Conservation (phyloP, 805 yeast species). For the Vanderwaltozyma verrucispora region DNA sequence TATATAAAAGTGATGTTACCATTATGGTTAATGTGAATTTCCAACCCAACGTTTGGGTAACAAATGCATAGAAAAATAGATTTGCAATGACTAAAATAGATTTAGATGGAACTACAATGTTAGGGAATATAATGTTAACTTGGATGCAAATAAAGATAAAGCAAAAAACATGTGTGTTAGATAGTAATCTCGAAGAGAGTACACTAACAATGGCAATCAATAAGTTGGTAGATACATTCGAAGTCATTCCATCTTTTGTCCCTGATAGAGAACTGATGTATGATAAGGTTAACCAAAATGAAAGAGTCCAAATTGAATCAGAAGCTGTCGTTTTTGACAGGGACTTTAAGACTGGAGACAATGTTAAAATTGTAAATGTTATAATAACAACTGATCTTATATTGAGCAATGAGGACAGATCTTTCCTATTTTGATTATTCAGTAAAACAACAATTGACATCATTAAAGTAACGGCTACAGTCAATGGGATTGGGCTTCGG, state of each 20-base stretch:
- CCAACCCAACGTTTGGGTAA: conserved; percentile 16
- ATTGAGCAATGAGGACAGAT: conserved; percentile 16
- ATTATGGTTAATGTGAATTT: conserved; percentile 13
- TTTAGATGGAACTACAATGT: conserved; percentile 10
- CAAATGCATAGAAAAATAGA: conserved; percentile 17
- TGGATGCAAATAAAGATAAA: conserved; percentile 48
- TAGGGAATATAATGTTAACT: conserved; percentile 24
- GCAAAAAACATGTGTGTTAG: conserved; percentile 71
- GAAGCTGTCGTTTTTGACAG: conserved; percentile 81
- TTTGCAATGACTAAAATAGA: conserved; percentile 13
- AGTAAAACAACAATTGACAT: conserved; percentile 19
- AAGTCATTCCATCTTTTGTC: conserved; percentile 21
- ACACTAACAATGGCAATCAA: conserved; percentile 82
- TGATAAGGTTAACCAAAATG: conserved; percentile 64
- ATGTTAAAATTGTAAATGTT: conserved; percentile 56
- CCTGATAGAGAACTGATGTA: conserved; percentile 34
- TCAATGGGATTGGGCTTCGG: conserved; percentile 14
- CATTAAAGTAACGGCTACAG: conserved; percentile 15
- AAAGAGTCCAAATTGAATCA: conserved; percentile 90
- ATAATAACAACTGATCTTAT: conserved; percentile 62
- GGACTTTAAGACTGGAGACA: conserved; percentile 85
- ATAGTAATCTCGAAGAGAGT: conserved; percentile 72
- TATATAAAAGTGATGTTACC: conserved; percentile 10
- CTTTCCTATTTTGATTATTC: background rate
- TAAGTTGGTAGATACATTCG: conserved; percentile 67